Conservation (phyloP, 805 yeast species). For the Sugiyamaella qingdaonensis region DNA sequence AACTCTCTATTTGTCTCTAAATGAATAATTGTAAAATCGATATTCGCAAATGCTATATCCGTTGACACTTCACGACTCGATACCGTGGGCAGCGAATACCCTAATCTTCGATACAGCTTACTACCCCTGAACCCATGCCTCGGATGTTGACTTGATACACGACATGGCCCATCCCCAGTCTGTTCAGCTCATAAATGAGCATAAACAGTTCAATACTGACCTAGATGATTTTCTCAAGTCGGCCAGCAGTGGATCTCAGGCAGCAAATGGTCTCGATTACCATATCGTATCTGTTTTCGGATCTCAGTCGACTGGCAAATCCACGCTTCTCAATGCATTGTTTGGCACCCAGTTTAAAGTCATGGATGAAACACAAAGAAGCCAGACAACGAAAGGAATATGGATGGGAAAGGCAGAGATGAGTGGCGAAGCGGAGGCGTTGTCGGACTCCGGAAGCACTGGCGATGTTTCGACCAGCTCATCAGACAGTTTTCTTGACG, state of each 20-base stretch:
- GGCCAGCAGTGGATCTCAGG: constrained; percentile 23
- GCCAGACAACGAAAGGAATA: constrained; percentile 86
- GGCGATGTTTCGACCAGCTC: constrained; percentile 5
- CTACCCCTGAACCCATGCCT: constrained; percentile 3
- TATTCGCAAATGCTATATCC: no score
- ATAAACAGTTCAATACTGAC: constrained; percentile 46
- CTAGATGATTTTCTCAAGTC: constrained; percentile 35
- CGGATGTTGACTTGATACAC: neutral
- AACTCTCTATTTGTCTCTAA: no score
- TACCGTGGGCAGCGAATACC: neutral
- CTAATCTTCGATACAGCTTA: neutral
- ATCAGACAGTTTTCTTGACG: constrained; percentile 5
- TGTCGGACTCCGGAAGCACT: constrained; percentile 2
- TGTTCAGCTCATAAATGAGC: constrained; percentile 60
- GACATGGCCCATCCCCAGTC: constrained; percentile 29
- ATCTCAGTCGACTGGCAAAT: constrained; percentile 94
- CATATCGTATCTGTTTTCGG: constrained; percentile 96
- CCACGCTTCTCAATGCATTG: constrained; percentile 79
- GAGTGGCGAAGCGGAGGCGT: constrained; percentile 11
- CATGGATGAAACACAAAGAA: constrained; percentile 82
- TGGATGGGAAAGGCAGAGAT: constrained; percentile 60
- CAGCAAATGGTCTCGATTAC: constrained; percentile 59
- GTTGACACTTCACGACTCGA: neutral
- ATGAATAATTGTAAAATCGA: no score
- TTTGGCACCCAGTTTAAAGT: constrained; percentile 88